Evolutionary conservation across 1,284 basidiomycete species (phyloP).

Genomic region (Austropuccinia psidii): DNA sequence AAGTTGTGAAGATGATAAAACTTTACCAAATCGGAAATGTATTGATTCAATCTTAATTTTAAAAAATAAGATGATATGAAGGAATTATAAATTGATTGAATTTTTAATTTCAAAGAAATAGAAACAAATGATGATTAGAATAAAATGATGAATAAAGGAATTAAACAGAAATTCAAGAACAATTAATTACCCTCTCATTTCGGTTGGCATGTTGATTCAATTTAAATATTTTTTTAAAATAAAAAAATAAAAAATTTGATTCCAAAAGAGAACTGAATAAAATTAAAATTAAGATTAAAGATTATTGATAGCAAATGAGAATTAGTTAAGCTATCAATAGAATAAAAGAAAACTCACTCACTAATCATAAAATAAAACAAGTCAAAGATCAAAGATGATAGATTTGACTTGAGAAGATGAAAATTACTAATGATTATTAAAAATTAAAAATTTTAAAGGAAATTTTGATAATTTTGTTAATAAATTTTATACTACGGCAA

Average conservation of each 20-base stretch:
- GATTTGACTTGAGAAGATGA: no score
- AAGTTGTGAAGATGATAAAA: neutral
- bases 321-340: no score
- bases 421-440: no score
- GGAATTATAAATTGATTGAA: no score
- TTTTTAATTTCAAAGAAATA: neutral
- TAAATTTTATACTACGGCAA: no score
- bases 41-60: slow-evolving; percentile 21
- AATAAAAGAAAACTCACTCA: neutral
- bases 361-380: neutral
- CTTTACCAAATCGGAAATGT: slow-evolving; percentile 33
- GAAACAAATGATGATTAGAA: neutral
- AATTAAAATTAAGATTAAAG: neutral
- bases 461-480: no score
- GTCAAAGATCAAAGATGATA: neutral
- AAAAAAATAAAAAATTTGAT: no score
- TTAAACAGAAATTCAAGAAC: neutral
- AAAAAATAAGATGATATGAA: neutral
- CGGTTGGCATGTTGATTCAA: slow-evolving; percentile 20
- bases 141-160: neutral
- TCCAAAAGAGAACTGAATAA: neutral
- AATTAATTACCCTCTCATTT: slow-evolving; percentile 32
- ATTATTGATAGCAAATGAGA: no score
- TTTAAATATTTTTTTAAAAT: no score
- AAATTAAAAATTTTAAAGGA: no score